These are phyloP conservation scores for Lippia alba DNA, from an alignment of 305 asterid species.

Conservation along the genomic window DNA sequence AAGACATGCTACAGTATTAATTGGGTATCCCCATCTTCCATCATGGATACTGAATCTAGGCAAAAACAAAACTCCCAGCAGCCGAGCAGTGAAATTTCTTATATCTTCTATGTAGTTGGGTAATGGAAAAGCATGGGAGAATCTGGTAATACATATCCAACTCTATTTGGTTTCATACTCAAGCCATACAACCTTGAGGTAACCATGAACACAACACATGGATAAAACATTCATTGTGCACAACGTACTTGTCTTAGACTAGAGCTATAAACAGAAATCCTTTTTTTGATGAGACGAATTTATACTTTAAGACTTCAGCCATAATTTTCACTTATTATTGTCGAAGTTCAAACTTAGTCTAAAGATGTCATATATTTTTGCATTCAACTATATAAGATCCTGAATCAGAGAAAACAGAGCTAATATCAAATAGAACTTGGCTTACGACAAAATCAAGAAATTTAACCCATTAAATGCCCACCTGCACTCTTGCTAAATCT, in stretches of 20 bases:
- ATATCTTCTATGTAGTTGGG: not conserved
- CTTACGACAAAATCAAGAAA: not conserved
- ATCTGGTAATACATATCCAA: not conserved
- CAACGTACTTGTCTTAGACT: not conserved
- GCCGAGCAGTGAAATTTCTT: not conserved
- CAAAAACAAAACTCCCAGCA: not conserved
- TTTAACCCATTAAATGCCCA: not conserved
- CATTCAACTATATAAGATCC: slow-evolving; percentile 5
- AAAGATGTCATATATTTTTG: not conserved
- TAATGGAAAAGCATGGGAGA: not conserved
- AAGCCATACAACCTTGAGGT: not conserved
- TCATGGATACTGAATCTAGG: not conserved
- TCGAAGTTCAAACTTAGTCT: not conserved
- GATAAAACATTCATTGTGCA: not conserved
- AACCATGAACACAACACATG: not conserved
- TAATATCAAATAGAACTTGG: not conserved
- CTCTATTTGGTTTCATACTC: not conserved
- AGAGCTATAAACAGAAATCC: not conserved
- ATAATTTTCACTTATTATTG: not conserved
- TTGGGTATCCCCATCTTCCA: not conserved
- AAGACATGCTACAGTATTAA: too few species aligned
- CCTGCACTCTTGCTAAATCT: not conserved
- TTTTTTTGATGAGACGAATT: not conserved
- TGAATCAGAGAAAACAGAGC: not conserved
- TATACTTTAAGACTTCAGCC: not conserved